Evolutionary conservation across 2,329 filamentous ascomycete genomes (phyloP).

Genomic region (Aspergillus pseudonomiae): DNA sequence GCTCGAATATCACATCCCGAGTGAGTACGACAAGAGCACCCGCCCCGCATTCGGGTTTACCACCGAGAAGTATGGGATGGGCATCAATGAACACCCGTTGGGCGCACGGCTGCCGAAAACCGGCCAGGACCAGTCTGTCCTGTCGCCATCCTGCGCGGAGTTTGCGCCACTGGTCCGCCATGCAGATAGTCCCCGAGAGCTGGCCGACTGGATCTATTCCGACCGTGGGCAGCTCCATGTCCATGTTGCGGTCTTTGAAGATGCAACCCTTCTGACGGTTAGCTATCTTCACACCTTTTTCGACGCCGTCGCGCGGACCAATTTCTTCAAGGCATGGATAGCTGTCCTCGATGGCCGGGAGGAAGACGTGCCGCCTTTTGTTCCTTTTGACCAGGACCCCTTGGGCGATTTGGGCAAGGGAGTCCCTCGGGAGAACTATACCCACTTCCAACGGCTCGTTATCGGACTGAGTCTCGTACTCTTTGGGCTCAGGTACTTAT

Average conservation of each 20-base stretch:
- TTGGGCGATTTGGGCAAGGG: conserved; percentile 28
- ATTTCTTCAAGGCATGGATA: conserved; percentile 52
- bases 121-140: conserved; percentile 25
- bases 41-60: conserved; percentile 48
- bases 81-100: conserved; percentile 47
- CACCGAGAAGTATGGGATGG: conserved; percentile 37
- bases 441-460: neutral
- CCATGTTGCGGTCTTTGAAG: conserved; percentile 52
- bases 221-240: conserved; percentile 53
- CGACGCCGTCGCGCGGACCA: conserved; percentile 50
- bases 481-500: conserved; percentile 39
- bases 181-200: conserved; percentile 31
- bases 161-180: conserved; percentile 9
- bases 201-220: conserved; percentile 45
- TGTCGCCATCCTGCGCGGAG: neutral
- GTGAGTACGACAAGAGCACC: conserved; percentile 37
- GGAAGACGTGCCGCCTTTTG: conserved; percentile 43
- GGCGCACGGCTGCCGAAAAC: conserved; percentile 48
- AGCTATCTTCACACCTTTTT: conserved; percentile 53
- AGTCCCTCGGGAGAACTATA: neutral
- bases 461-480: neutral
- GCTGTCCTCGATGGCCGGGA: conserved; percentile 49
- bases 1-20: conserved; percentile 49
- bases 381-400: conserved; percentile 41
- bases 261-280: conserved; percentile 54